These are phyloP conservation scores for Helicostylum pulchrum DNA, from an alignment of 192 early-diverging fungal genomes.

Conservation along the genomic window DNA sequence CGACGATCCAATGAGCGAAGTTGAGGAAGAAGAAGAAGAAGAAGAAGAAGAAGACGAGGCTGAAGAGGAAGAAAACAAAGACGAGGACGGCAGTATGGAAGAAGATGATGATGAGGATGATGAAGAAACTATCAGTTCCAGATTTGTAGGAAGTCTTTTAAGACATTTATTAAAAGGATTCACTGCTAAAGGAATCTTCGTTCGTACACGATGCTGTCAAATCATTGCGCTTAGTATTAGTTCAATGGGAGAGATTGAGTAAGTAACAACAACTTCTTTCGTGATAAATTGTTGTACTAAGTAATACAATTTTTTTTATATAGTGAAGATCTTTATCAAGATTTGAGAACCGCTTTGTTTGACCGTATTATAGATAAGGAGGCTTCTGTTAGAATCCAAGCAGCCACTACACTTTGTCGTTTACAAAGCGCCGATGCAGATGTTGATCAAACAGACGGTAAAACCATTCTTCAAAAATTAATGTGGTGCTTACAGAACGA, in stretches of 20 bases:
- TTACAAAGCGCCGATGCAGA: conserved; percentile 66
- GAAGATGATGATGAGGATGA: conserved; percentile 41
- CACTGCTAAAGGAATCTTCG: conserved; percentile 74
- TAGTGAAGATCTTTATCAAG: conserved; percentile 73
- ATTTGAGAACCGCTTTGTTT: conserved; percentile 62
- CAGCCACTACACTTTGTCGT: conserved; percentile 72
- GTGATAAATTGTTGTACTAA: neutral
- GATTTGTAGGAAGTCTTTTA: conserved; percentile 72
- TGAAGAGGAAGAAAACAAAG: conserved; percentile 1
- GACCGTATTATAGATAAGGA: conserved; percentile 82
- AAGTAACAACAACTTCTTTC: conserved; percentile 17
- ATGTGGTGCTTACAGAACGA: conserved; percentile 69
- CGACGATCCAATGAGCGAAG: conserved; percentile 31
- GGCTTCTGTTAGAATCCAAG: conserved; percentile 70
- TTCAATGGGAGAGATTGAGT: conserved; percentile 76
- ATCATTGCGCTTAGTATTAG: conserved; percentile 71
- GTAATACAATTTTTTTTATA: neutral
- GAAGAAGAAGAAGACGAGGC: too few relatives aligned
- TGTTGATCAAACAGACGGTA: conserved; percentile 47
- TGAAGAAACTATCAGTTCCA: conserved; percentile 57
- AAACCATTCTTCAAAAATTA: conserved; percentile 60
- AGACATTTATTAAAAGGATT: conserved; percentile 70
- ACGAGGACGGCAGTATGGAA: conserved; percentile 26
- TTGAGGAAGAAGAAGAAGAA: conserved; percentile 40
- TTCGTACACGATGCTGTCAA: conserved; percentile 75